Evolutionary conservation across 305 asterid genomes (phyloP), one percentile per base, ranked within the genome.

Genomic region (Fraxinus latifolia): DNA sequence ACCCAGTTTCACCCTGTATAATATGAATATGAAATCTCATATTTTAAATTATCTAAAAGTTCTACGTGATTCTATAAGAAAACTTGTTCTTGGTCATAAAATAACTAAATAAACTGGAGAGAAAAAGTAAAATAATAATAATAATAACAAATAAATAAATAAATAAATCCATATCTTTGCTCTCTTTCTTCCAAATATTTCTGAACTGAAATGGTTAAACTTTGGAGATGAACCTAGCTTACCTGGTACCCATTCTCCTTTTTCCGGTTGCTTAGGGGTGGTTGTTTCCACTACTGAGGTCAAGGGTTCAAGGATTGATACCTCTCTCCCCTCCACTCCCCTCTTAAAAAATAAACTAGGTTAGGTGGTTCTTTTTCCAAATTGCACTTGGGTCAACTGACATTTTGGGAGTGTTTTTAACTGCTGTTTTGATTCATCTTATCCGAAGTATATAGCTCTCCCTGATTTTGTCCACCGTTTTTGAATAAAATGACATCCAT

Each of bases 391-490:
- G 67, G 67, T 55, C 27, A 55, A 7, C 67, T 55, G 67, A 55
- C 67, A 6, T 55, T 53, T 17, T 58, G 68, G 68, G 68, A 65
- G 72, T 65, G 32, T 21, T 25, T 62, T 23, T 25, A 25, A 65
- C n/a, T 65, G 25, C 25, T 53, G 9, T 53, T 53, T n/a, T 53
- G 23, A 53, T 53, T 65, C 33, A 65, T 65, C 33, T 68, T 67
- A 31, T 11, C 36, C 11, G 15, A 53, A 27, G 9, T 78, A 23
- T 42, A 39, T 12, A 32, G 34, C 36, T 31, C 6, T 1, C 71
- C 50, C 53, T 44, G 67, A 70, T 77, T 80, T 31, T 79, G 55
- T 23, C 39, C 79, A 73, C 55, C 25, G 8, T 53, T 34, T 36
- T 53, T 23, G 77, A 76, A 37, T 37, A 36, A 36, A 34, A 23